These are phyloP conservation scores for Kurtzmaniella cleridarum DNA, from an alignment of 805 yeast genomes.

Conservation along the genomic window DNA sequence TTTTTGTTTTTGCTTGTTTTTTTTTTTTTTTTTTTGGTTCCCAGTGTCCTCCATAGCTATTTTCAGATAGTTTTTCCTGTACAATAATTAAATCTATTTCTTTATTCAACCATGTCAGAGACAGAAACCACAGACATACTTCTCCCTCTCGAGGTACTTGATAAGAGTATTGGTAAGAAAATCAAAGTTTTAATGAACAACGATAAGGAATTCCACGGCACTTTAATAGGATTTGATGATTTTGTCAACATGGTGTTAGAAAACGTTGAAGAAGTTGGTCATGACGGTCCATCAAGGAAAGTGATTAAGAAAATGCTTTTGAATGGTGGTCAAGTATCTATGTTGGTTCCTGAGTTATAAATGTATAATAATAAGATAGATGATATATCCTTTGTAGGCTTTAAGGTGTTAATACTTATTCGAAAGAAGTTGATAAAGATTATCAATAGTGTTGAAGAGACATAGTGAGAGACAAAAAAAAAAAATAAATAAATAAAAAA, in stretches of 20 bases:
- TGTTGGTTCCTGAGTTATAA: conserved; percentile 38
- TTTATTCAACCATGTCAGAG: neutral
- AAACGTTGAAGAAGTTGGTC: conserved; percentile 62
- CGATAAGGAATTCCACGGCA: conserved; percentile 80
- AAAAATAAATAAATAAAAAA: too few relatives aligned
- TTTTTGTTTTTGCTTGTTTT: too few relatives aligned
- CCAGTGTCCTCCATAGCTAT: too few relatives aligned
- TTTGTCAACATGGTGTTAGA: conserved; percentile 87
- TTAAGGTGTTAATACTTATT: neutral
- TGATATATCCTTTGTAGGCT: neutral
- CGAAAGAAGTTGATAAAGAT: too few relatives aligned
- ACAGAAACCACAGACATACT: conserved; percentile 12
- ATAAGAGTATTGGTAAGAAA: conserved; percentile 75
- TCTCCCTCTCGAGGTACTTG: conserved; percentile 81
- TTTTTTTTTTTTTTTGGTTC: too few relatives aligned
- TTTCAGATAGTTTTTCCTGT: too few relatives aligned
- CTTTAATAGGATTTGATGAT: conserved; percentile 88
- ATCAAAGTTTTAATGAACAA: conserved; percentile 65
- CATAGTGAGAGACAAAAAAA: too few relatives aligned
- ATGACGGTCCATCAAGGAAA: conserved; percentile 38
- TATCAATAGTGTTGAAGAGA: too few relatives aligned
- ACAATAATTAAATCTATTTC: too few relatives aligned
- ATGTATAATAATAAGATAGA: conserved; percentile 1
- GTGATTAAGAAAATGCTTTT: conserved; percentile 56
- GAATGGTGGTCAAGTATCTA: conserved; percentile 68